Percentiles rank a stretch among this genome's conserved stretches.
These are phyloP conservation scores for Solanum virginianum DNA, from an alignment of 257 asterid species.

Conservation along the genomic window DNA sequence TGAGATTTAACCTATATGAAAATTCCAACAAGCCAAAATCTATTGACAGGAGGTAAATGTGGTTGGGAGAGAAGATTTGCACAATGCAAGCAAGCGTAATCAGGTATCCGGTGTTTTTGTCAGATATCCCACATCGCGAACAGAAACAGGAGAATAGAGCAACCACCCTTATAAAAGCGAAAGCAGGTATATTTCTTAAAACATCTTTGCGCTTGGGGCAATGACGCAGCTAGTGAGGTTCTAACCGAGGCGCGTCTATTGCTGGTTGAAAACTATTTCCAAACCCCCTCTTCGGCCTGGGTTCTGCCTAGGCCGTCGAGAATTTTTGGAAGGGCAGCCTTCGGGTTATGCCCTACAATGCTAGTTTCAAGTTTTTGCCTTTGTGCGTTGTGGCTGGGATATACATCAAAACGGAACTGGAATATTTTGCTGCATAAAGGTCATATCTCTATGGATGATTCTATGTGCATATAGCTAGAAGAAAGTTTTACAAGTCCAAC, in stretches of 20 bases:
- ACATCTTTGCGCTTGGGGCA: constrained; percentile 26
- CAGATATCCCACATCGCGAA: constrained; percentile 16
- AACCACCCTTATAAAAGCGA: not conserved
- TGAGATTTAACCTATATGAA: not conserved
- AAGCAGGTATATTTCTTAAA: not conserved
- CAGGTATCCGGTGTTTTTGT: not conserved
- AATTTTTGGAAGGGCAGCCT: constrained; percentile 28
- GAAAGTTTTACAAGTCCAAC: not conserved
- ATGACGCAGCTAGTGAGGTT: constrained; percentile 27
- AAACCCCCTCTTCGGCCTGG: constrained; percentile 15
- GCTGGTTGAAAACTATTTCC: constrained; percentile 28
- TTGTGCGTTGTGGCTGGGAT: too few relatives aligned
- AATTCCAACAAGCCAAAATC: not conserved
- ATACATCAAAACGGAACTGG: too few relatives aligned
- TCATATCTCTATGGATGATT: too few relatives aligned
- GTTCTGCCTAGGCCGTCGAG: constrained; percentile 9
- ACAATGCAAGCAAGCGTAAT: not conserved
- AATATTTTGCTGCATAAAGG: too few relatives aligned
- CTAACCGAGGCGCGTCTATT: constrained; percentile 28
- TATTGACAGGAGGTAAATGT: not conserved
- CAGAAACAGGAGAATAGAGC: not conserved
- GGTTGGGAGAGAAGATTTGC: not conserved
- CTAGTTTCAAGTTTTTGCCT: not conserved
- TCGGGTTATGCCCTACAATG: not conserved
- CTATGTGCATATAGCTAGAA: not conserved